phyloP scores from a whole-genome alignment of 2,329 filamentous ascomycete genomes.

The Sphaerulina musiva region DNA sequence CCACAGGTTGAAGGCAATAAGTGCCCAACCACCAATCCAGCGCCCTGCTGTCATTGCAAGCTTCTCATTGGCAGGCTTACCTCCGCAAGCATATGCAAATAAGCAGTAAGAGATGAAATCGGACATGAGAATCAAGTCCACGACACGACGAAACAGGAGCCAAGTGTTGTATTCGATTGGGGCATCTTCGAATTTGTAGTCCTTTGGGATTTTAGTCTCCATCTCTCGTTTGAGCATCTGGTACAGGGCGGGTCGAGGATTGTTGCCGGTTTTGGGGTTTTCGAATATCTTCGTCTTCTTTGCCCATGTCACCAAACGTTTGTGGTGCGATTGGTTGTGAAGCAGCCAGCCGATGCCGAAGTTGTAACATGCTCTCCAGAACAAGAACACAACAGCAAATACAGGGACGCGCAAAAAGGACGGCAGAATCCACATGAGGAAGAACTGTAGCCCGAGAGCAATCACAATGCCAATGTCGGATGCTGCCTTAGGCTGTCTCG shows the following conservation, averaged over 20 bases:
- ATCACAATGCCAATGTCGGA: conserved; percentile 75
- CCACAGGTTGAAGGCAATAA: conserved; percentile 95
- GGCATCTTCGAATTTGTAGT: conserved; percentile 89
- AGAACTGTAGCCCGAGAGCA: conserved; percentile 68
- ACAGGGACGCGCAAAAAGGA: conserved; percentile 61
- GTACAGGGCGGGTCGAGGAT: conserved; percentile 77
- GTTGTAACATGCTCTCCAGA: conserved; percentile 92
- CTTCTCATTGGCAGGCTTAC: conserved; percentile 66
- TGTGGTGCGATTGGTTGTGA: conserved; percentile 82
- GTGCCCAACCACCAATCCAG: conserved; percentile 68
- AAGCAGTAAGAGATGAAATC: conserved; percentile 96
- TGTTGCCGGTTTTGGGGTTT: conserved; percentile 69
- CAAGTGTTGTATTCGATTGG: conserved; percentile 99
- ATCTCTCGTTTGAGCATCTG: conserved; percentile 78
- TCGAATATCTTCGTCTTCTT: conserved; percentile 81
- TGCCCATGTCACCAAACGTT: conserved; percentile 79
- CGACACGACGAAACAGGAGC: conserved; percentile 89
- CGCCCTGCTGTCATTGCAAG: conserved; percentile 62
- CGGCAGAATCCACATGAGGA: conserved; percentile 68
- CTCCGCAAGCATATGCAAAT: conserved; percentile 83
- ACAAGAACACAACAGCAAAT: conserved; percentile 78
- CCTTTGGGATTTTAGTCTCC: conserved; percentile 86
- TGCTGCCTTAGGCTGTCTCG: conserved; percentile 88
- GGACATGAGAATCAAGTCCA: conserved; percentile 97
- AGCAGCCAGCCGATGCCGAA: conserved; percentile 86